Conservation (phyloP, 768 basidiomycete genomes). For the Suillus subluteus region DNA sequence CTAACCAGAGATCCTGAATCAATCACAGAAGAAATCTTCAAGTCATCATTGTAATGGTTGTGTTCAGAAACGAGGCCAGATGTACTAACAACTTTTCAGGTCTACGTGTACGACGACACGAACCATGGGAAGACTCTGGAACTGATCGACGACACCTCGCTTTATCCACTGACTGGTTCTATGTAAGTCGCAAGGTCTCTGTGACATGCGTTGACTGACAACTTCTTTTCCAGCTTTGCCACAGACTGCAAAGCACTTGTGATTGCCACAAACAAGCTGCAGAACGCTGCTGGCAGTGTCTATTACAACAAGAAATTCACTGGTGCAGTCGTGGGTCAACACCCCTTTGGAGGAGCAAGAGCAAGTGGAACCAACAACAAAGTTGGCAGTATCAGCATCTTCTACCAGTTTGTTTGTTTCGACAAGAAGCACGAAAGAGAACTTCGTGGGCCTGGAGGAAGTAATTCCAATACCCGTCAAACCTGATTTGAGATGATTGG, state of each 20-base stretch:
- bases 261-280: slow-evolving; percentile 77
- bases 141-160: slow-evolving; percentile 82
- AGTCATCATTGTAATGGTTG: slow-evolving; percentile 78
- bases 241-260: slow-evolving; percentile 80
- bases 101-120: slow-evolving; percentile 86
- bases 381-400: slow-evolving; percentile 81
- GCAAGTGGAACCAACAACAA: slow-evolving; percentile 98
- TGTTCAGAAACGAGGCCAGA: not conserved
- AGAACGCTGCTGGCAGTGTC: slow-evolving; percentile 93
- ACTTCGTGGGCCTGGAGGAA: slow-evolving; percentile 82
- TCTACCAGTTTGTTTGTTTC: slow-evolving; percentile 85
- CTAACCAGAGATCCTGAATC: slow-evolving; percentile 88
- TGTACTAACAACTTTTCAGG: slow-evolving; percentile 42
- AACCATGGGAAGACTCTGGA: slow-evolving; percentile 87
- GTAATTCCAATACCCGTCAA: slow-evolving; percentile 89
- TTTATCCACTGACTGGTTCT: slow-evolving; percentile 91
- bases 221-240: slow-evolving; percentile 64
- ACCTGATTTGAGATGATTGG: slow-evolving; percentile 56
- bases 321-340: slow-evolving; percentile 96
- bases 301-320: slow-evolving; percentile 99
- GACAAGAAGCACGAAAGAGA: slow-evolving; percentile 95
- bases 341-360: slow-evolving; percentile 95
- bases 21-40: slow-evolving; percentile 95
- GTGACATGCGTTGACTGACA: slow-evolving; percentile 17
- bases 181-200: slow-evolving; percentile 61